These are phyloP conservation scores for Trametes elegans DNA, from an alignment of 768 basidiomycete genomes.

Conservation along the genomic window DNA sequence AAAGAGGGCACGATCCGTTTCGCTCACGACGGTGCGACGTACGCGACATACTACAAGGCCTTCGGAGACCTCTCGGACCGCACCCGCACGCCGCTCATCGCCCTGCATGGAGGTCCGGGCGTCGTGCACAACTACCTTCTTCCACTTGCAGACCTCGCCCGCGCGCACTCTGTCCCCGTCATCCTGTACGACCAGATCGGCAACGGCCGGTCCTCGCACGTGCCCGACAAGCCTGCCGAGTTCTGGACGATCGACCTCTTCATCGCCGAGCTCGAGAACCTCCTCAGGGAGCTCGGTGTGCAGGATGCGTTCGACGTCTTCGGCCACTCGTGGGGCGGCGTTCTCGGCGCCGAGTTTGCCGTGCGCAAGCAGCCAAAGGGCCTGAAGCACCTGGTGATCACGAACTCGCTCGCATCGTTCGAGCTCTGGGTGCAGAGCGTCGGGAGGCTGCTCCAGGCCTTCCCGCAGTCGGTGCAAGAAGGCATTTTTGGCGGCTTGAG, in stretches of 20 bases:
- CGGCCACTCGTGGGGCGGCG: conserved; percentile 62
- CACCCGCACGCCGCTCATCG: conserved; percentile 35
- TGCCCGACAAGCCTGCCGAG: conserved; percentile 31
- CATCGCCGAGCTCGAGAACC: conserved; percentile 51
- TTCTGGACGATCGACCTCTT: conserved; percentile 54
- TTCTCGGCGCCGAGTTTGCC: conserved; percentile 43
- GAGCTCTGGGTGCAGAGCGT: conserved; percentile 39
- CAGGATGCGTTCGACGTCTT: conserved; percentile 40
- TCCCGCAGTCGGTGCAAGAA: conserved; percentile 40
- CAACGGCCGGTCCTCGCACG: conserved; percentile 43
- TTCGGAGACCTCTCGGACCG: conserved; percentile 40
- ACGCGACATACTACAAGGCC: conserved; percentile 45
- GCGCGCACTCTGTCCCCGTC: conserved; percentile 35
- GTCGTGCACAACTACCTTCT: conserved; percentile 41
- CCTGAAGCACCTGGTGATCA: conserved; percentile 40
- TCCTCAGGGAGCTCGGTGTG: conserved; percentile 43
- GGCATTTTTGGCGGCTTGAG: conserved; percentile 43
- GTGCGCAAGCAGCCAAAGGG: conserved; percentile 40
- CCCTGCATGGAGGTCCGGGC: conserved; percentile 50
- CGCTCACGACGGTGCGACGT: conserved; percentile 23
- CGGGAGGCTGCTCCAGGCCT: conserved; percentile 36
- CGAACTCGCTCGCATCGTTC: conserved; percentile 45
- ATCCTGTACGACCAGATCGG: conserved; percentile 55
- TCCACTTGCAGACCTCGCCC: conserved; percentile 37
- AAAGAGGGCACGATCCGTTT: conserved; percentile 26